phyloP scores from a whole-genome alignment of 2,329 filamentous ascomycete species.

The Lanzia echinophila region DNA sequence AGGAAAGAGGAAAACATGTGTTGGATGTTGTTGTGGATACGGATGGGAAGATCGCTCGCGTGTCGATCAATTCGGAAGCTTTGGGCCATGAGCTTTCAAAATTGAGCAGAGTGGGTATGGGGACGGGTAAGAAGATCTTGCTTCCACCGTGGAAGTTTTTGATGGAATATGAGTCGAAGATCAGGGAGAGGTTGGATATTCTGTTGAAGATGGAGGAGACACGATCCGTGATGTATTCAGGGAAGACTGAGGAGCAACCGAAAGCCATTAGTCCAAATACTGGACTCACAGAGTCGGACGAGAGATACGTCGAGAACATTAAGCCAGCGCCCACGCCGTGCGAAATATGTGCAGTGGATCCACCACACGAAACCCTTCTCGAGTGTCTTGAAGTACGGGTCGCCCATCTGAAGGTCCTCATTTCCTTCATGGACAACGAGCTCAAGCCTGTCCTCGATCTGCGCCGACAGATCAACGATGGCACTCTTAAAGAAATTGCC shows the following conservation, averaged over 20 bases:
- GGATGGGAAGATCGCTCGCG: not conserved
- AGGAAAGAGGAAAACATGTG: constrained; percentile 3
- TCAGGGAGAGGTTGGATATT: not conserved
- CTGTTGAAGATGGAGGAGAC: not conserved
- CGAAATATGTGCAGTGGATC: not conserved
- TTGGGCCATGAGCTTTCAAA: not conserved
- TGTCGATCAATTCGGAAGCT: not conserved
- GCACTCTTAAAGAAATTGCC: not conserved
- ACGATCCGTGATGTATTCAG: too few relatives aligned
- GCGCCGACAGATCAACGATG: not conserved
- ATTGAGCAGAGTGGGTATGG: not conserved
- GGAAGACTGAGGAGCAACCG: too few relatives aligned
- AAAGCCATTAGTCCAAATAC: too few relatives aligned
- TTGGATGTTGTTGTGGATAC: constrained; percentile 6
- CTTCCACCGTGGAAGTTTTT: constrained; percentile 1
- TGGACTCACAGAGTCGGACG: too few relatives aligned
- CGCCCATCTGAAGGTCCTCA: not conserved
- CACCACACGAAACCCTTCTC: not conserved
- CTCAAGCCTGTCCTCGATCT: constrained; percentile 7
- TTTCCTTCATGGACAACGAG: constrained; percentile 5
- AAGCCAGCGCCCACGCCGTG: not conserved
- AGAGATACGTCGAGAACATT: not conserved
- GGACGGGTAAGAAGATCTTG: not conserved
- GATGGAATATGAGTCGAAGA: not conserved
- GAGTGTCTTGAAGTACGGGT: constrained; percentile 2